Base-by-base conservation (phyloP, 2,329 filamentous ascomycete species). In the Phoma sp. region DNA sequence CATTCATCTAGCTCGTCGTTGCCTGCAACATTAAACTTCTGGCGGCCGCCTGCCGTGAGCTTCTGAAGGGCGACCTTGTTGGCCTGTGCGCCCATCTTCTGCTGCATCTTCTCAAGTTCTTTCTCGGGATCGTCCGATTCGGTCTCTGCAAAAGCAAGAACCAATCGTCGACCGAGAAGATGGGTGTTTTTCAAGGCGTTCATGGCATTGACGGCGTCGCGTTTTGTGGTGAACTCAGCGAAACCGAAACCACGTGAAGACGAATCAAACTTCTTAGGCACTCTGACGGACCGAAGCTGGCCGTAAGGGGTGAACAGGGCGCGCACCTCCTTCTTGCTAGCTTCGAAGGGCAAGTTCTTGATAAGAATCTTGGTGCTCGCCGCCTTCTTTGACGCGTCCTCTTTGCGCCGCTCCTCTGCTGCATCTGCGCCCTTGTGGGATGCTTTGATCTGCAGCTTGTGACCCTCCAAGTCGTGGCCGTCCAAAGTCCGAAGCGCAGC, bases 321-420 rank as follows among this genome's bases (percentile, higher is more conserved):
- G 60, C 91, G 86, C 55, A 99, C 84, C 74, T 99, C 95, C 76
- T 96, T 95, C 81, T 96, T 97, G 54, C 67, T 70, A 52, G 91
- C 89, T 80, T 98, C 92, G 80, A 99, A 99, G 19, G 95, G 94
- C 76, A 99, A 80, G 80, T 99, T 99, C 82, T 98, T 99, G 81
- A 99, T 89, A 77, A 98, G 88, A 71, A 99, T 89, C 83, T 98
- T 98, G 43, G 93, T 97, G 64, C 87, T 85, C 22, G 90, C 87
- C 45, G 85, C 79, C 76, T 94, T 96, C 82, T 92, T 96, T 45
- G 89, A 87, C 62, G 85, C 86, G 71, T 98, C 92, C 63, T 94
- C 89, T 64, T 88, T 89, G 61, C 89, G 87, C 63, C 90, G 86
- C 77, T 96, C 91, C 73, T 96, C 92, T 2, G 91, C 93, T 17